Evolutionary conservation across 2,329 filamentous ascomycete genomes (phyloP), one percentile per base, ranked within the genome.

Genomic region (Fusarium humuli): DNA sequence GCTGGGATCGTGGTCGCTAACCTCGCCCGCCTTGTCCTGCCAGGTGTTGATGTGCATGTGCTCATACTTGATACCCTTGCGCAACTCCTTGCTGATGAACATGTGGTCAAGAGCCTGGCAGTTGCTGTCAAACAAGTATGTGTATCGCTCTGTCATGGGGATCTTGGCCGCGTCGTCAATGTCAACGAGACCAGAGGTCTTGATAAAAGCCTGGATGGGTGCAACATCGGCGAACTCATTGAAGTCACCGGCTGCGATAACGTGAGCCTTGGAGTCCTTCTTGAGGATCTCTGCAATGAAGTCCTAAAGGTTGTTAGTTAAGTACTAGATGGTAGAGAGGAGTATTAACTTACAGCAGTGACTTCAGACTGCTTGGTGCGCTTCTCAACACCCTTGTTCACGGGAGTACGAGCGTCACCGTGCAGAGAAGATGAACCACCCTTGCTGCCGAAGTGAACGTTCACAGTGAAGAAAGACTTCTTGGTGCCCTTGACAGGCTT

Each of bases 11-110:
- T 93, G 91, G 76, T 93, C 91, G 54, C 86, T 90, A 23, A 87
- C 85, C 77, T 87, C 82, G 56, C 86, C 86, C 30, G 81, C 84
- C 63, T 79, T 84, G 30, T 82, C 79, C 52, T 87, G 84, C 91
- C 91, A 93, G 5, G 90, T 89, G 77, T 92, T 93, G 54, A 92
- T 81, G 79, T 93, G 91, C 27, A 93, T 75, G 78, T 93, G 90
- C 82, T 92, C 88, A 70, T 88, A 88, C 73, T 82, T 78, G 18
- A 83, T 79, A 6, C 78, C 75, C 29, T 76, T 76, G 27, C 79
- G 81, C 62, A 91, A 74, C 52, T 82, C 82, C 27, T 84, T 81
- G 75, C 88, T 91, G 60, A 92, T 84, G 71, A 86, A 92, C 80
- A 91, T 88, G 80, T 93, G 91, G 78, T 93, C 91, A 20, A 93